Evolutionary conservation across 2,329 filamentous ascomycete genomes (phyloP).

Genomic region (Colletotrichum tropicicola): DNA sequence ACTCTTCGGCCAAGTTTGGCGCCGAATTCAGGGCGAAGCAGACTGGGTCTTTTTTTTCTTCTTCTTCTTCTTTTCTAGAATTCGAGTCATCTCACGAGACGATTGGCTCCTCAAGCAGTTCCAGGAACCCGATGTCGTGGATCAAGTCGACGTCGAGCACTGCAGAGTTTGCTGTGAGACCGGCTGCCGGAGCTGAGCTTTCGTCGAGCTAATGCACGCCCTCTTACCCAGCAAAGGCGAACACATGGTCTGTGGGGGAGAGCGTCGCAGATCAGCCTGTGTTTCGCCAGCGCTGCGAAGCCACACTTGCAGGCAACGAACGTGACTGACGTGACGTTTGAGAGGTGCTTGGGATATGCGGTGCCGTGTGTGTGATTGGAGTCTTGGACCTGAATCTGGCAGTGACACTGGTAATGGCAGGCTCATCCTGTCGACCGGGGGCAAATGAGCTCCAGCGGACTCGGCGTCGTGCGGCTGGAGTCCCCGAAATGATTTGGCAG

Average conservation of each 20-base stretch:
- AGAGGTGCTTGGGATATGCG: constrained; percentile 8
- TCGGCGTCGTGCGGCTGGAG: background rate
- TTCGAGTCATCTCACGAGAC: background rate
- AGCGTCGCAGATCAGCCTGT: background rate
- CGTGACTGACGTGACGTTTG: constrained; percentile 9
- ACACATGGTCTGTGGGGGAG: constrained; percentile 27
- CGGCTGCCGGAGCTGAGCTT: constrained; percentile 16
- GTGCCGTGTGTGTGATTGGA: constrained; percentile 4
- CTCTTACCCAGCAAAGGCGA: constrained; percentile 13
- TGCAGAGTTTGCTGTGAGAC: constrained; percentile 24
- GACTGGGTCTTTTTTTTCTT: background rate
- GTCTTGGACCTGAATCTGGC: background rate
- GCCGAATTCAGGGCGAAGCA: background rate
- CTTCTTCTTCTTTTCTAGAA: no score
- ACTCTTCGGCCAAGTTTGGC: background rate
- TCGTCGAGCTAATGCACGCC: constrained; percentile 11
- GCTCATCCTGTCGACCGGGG: background rate
- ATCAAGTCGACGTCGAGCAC: background rate
- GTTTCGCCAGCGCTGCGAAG: constrained; percentile 16
- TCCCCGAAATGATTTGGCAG: no score
- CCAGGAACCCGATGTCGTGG: background rate
- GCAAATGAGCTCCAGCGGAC: no score
- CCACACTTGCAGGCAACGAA: background rate
- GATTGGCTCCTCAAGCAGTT: background rate
- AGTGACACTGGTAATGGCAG: background rate